These are phyloP conservation scores for Oleoguttula mirabilis DNA, from an alignment of 495 filamentous ascomycete genomes.

Conservation along the genomic window DNA sequence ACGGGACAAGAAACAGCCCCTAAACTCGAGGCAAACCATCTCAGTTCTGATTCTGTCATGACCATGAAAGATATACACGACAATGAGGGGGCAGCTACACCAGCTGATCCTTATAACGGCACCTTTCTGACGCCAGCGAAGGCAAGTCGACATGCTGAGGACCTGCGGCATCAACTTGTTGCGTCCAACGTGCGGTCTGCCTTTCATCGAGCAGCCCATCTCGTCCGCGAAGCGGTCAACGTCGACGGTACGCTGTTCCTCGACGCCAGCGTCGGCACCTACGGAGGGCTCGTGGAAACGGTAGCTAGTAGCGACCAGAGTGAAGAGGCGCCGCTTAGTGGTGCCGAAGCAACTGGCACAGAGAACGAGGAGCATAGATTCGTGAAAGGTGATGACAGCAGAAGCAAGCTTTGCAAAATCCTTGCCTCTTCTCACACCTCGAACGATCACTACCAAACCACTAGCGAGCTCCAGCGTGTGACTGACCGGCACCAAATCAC, in stretches of 20 bases:
- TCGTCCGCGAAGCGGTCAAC: slow-evolving; percentile 4
- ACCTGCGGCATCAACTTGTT: slow-evolving; percentile 6
- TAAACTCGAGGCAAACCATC: no score
- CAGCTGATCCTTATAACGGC: not conserved
- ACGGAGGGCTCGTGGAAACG: slow-evolving; percentile 6
- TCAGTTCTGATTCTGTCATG: not conserved
- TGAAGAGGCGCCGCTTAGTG: not conserved
- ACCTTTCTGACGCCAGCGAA: no score
- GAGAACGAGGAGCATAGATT: slow-evolving; percentile 7
- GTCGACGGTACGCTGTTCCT: slow-evolving; percentile 14
- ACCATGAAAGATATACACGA: not conserved
- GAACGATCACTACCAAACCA: not conserved
- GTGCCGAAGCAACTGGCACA: not conserved
- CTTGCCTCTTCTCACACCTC: slow-evolving; percentile 5
- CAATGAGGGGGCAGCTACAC: not conserved
- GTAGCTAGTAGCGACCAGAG: slow-evolving; percentile 1
- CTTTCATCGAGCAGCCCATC: slow-evolving; percentile 10
- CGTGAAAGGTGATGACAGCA: no score
- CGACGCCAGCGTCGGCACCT: slow-evolving; percentile 5
- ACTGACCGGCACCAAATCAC: not conserved
- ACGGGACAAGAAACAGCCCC: no score
- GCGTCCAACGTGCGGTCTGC: not conserved
- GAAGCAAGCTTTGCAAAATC: slow-evolving; percentile 9
- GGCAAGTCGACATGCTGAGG: not conserved
- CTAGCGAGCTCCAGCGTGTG: not conserved